phyloP scores from a whole-genome alignment of 345 rosid species.

The Syzygium oleosum region DNA sequence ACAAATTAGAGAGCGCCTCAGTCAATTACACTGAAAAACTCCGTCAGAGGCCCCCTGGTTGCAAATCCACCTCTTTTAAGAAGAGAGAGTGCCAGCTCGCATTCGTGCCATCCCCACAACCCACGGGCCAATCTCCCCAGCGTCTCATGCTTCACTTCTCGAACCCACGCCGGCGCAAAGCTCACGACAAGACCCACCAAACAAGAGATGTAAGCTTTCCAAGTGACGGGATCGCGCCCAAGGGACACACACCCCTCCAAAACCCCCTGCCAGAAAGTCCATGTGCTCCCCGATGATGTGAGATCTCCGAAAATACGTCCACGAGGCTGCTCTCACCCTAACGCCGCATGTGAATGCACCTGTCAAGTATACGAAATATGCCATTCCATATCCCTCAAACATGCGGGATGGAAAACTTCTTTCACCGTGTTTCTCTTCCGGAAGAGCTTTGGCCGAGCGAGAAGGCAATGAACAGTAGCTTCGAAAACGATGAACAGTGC shows the following conservation, averaged over 20 bases:
- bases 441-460: no score
- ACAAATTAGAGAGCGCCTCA: neutral
- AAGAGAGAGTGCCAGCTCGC: conserved; percentile 49
- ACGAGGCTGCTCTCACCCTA: conserved; percentile 14
- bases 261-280: conserved; percentile 38
- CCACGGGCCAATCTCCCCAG: conserved; percentile 37
- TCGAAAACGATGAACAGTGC: no score
- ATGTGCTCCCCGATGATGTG: conserved; percentile 28
- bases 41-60: conserved; percentile 25
- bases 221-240: conserved; percentile 44
- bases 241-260: conserved; percentile 38
- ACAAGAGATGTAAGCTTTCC: conserved; percentile 56
- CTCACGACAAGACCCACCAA: conserved; percentile 33
- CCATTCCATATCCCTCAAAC: conserved; percentile 53
- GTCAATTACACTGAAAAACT: conserved; percentile 17
- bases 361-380: conserved; percentile 28
- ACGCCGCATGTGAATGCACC: conserved; percentile 37
- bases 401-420: conserved; percentile 17
- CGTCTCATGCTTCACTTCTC: conserved; percentile 35
- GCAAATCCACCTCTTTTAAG: conserved; percentile 49
- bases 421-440: conserved; percentile 17
- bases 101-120: conserved; percentile 43
- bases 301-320: conserved; percentile 17
- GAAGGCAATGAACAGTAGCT: no score
- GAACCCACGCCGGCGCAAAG: conserved; percentile 45